Evolutionary conservation across 306 rosid genomes (phyloP).

Genomic region (Adenanthera pavonina): DNA sequence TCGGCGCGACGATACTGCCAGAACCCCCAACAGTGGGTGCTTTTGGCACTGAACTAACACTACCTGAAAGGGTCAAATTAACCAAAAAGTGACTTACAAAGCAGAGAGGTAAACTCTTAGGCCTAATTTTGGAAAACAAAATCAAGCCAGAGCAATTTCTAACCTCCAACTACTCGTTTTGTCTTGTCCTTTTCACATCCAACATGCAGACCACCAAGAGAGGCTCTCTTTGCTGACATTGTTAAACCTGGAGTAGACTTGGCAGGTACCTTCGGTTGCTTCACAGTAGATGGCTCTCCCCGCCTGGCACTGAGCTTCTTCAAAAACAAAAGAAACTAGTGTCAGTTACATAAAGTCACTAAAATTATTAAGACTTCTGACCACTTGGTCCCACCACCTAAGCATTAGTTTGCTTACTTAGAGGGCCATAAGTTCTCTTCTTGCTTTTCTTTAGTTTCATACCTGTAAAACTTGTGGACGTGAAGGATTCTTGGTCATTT

Average conservation of each 20-base stretch:
- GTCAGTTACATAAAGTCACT: conserved; percentile 25
- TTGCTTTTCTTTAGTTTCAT: conserved; percentile 26
- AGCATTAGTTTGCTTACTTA: conserved; percentile 9
- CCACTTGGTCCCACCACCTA: conserved; percentile 16
- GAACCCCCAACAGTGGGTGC: conserved; percentile 50
- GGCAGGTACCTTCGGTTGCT: conserved; percentile 58
- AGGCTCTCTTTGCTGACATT: conserved; percentile 67
- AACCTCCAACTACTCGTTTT: conserved; percentile 62
- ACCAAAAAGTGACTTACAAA: conserved; percentile 35
- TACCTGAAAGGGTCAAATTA: conserved; percentile 54
- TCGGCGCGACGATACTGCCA: conserved; percentile 46
- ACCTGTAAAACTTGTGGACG: conserved; percentile 72
- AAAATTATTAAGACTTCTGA: conserved; percentile 21
- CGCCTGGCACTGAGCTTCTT: conserved; percentile 55
- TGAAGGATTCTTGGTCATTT: conserved; percentile 49
- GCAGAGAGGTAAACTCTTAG: conserved; percentile 1
- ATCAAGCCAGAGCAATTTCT: conserved; percentile 39
- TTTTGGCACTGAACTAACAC: conserved; percentile 55
- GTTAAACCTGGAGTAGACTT: conserved; percentile 64
- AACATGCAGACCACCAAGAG: conserved; percentile 53
- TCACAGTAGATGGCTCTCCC: conserved; percentile 56
- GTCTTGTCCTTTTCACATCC: conserved; percentile 56
- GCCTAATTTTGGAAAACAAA: conserved; percentile 26
- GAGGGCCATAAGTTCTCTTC: conserved; percentile 20
- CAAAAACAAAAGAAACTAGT: conserved; percentile 31